A percentile compares a stretch with the other conserved stretches of the same genome.
Conservation (phyloP, 768 basidiomycete genomes). For the Boletus speciosus region DNA sequence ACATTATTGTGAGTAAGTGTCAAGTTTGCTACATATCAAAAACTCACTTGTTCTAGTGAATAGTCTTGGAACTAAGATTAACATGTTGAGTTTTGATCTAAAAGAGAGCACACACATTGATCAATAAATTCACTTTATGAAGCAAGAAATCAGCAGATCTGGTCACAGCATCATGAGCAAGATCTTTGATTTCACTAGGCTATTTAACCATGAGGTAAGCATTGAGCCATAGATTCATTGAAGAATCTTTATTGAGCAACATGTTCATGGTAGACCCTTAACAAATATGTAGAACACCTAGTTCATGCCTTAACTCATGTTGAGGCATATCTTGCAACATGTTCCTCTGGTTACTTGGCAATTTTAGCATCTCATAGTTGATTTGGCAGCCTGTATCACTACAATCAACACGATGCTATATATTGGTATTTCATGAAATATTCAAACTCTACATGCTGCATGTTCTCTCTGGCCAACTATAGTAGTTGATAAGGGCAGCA, state of each 20-base stretch:
- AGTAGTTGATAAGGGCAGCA: too few relatives aligned
- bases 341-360: slow-evolving; percentile 14
- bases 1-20: slow-evolving; percentile 13
- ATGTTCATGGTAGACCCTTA: not conserved
- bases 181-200: not conserved
- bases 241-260: too few relatives aligned
- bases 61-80: slow-evolving; percentile 6
- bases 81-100: slow-evolving; percentile 11
- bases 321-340: slow-evolving; percentile 10
- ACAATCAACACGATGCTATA: too few relatives aligned
- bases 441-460: too few relatives aligned
- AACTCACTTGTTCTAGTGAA: slow-evolving; percentile 5
- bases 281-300: slow-evolving; percentile 1
- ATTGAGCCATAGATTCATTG: not conserved
- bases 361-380: too few relatives aligned
- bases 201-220: slow-evolving; percentile 13
- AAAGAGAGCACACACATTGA: slow-evolving; percentile 13
- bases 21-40: not conserved
- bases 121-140: slow-evolving; percentile 22
- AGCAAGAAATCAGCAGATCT: slow-evolving; percentile 10
- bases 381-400: too few relatives aligned
- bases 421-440: too few relatives aligned
- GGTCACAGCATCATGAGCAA: not conserved
- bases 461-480: too few relatives aligned
- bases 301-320: slow-evolving; percentile 7